These are phyloP conservation scores for Isatis tinctoria DNA, from an alignment of 345 rosid species.

Conservation along the genomic window DNA sequence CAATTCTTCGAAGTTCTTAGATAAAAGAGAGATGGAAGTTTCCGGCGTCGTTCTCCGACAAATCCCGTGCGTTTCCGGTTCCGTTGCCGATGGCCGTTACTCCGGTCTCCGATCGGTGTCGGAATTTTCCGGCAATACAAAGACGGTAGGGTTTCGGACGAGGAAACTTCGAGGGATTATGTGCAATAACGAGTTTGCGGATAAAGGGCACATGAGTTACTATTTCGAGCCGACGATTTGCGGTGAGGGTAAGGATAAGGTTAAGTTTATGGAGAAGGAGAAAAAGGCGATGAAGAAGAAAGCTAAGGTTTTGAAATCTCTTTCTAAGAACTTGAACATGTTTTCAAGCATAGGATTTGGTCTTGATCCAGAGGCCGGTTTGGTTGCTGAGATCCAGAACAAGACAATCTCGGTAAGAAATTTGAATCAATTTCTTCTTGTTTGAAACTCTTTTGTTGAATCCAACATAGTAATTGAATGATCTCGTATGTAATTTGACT, in stretches of 20 bases:
- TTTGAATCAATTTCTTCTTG: no score
- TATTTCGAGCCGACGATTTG: conserved; percentile 30
- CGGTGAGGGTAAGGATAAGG: conserved; percentile 20
- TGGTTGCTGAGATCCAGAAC: conserved; percentile 37
- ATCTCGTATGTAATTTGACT: background rate
- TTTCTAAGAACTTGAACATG: conserved; percentile 41
- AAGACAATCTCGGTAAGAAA: conserved; percentile 44
- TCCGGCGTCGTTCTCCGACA: conserved; percentile 34
- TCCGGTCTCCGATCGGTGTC: conserved; percentile 15
- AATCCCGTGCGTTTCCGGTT: conserved; percentile 21
- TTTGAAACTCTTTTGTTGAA: no score
- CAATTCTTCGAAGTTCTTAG: background rate
- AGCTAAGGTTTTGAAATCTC: conserved; percentile 40
- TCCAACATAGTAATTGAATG: background rate
- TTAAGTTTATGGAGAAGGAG: conserved; percentile 30
- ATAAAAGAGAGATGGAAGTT: conserved; percentile 21
- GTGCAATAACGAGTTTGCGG: conserved; percentile 32
- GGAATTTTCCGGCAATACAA: background rate
- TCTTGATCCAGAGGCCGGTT: conserved; percentile 26
- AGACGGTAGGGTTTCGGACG: background rate
- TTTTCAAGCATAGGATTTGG: conserved; percentile 40
- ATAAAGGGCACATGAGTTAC: conserved; percentile 39
- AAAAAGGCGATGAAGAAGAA: conserved; percentile 43
- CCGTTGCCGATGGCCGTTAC: conserved; percentile 11
- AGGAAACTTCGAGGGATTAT: conserved; percentile 2